Evolutionary conservation across 1,284 basidiomycete species (phyloP), one percentile per base, ranked within the genome.

Genomic region (Exobasidium rhododendri): DNA sequence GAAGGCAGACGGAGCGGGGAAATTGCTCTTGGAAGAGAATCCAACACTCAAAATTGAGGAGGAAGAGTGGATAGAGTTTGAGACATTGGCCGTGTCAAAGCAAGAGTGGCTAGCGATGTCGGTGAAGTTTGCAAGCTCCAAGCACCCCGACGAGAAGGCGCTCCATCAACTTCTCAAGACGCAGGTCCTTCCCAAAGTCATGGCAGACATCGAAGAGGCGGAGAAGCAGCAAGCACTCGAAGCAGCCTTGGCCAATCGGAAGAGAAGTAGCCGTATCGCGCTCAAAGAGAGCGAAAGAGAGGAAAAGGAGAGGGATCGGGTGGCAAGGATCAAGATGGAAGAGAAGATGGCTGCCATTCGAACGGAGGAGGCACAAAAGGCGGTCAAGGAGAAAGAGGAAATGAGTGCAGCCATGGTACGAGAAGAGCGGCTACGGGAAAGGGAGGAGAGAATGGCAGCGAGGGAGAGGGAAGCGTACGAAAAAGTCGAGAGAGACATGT

Each of bases 191-290:
- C 89, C 90, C 13, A 77, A 80, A 28, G 84, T 93, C 30, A 77
- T 83, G 32, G 80, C 85, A 22, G 80, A 75, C 4, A 73, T 83
- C 82, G 11, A 84, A 83, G 68, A 71, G 63, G 63, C 65, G 62
- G 69, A 79, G 46, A 65, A 55, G 84, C 83, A 53, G 64, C 63
- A 87, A 51, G 88, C 89, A 67, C 85, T 89, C 56, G 81, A 84
- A 62, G 76, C 80, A 59, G 87, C 89, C 2, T 81, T 91, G 13
- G 85, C 86, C 26, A 87, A 87, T 64, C 86, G 90, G 61, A 93
- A 93, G 79, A 86, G 90, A 29, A 91, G 90, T 1, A 89, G 89
- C 47, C 88, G 91, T 35, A 86, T 93, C 62, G 89, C 90, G 0
- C 79, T 81, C 49, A 79, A 81, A 29, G 84, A 84, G 68, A 78